Conservation (phyloP, 441 rosid genomes). For the Omphalea diandra region DNA sequence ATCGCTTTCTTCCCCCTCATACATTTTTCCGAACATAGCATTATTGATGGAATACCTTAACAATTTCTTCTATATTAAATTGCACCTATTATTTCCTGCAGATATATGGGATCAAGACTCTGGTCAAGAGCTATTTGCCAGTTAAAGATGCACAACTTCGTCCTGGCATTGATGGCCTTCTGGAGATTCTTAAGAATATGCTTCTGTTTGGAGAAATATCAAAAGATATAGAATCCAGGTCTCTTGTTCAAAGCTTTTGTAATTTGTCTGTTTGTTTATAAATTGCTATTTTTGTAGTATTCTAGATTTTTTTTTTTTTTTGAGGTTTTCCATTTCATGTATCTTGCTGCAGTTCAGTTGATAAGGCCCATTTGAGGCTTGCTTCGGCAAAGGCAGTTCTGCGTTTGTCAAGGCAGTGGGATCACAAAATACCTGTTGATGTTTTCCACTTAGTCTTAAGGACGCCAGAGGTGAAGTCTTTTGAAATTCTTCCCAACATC, state of each 20-base stretch:
- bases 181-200: conserved; percentile 62
- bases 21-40: no score
- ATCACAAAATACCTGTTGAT: conserved; percentile 83
- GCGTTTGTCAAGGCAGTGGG: conserved; percentile 92
- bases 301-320: neutral
- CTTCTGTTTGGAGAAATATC: conserved; percentile 85
- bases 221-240: conserved; percentile 84
- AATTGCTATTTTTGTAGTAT: conserved; percentile 9
- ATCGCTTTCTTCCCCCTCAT: no score
- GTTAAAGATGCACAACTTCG: conserved; percentile 97
- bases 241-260: neutral
- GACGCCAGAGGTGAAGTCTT: conserved; percentile 65
- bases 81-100: conserved; percentile 31
- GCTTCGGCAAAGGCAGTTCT: conserved; percentile 97
- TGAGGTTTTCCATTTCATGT: conserved; percentile 23
- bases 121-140: conserved; percentile 97
- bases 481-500: conserved; percentile 11
- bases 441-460: conserved; percentile 71
- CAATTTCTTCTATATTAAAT: conserved; percentile 13
- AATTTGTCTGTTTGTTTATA: no score
- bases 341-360: conserved; percentile 61
- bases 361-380: conserved; percentile 92
- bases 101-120: conserved; percentile 93
- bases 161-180: conserved; percentile 69
- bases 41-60: conserved; percentile 23